phyloP scores from a whole-genome alignment of 73 alveolate species.

The Halteria grandinella region DNA sequence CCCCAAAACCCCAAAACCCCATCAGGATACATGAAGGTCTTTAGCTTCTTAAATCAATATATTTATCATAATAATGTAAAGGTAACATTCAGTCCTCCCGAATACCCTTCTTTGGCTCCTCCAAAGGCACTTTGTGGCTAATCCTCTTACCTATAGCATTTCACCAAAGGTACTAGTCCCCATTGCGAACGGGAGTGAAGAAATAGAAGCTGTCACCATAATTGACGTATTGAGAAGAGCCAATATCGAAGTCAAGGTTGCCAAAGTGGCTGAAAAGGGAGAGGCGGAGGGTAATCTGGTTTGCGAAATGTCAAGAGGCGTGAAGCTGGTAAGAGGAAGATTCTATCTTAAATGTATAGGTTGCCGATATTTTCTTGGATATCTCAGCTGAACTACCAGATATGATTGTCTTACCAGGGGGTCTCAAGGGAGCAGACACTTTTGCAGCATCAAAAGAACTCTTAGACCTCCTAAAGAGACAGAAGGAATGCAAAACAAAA shows the following conservation, averaged over 20 bases:
- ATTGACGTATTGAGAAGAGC: conserved; percentile 76
- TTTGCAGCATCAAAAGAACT: conserved; percentile 71
- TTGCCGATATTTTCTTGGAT: conserved; percentile 34
- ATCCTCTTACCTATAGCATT: too few species aligned
- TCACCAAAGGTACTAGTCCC: conserved; percentile 60
- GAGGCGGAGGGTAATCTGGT: background rate
- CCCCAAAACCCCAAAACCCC: too few species aligned
- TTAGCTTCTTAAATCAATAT: too few species aligned
- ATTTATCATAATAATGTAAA: too few species aligned
- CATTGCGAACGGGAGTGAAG: conserved; percentile 79
- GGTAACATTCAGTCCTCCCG: too few species aligned
- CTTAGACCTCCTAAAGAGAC: conserved; percentile 71
- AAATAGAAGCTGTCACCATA: conserved; percentile 74
- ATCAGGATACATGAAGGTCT: too few species aligned
- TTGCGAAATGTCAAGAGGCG: conserved; percentile 51
- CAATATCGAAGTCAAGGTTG: conserved; percentile 64
- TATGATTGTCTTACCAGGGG: conserved; percentile 92
- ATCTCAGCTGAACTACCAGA: conserved; percentile 27
- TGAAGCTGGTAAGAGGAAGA: conserved; percentile 20
- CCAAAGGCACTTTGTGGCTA: too few species aligned
- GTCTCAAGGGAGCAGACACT: conserved; percentile 79
- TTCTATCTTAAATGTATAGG: background rate
- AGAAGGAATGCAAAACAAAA: conserved; percentile 68
- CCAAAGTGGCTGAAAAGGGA: conserved; percentile 43
- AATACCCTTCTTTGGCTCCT: too few species aligned